These are phyloP conservation scores for Cymbidium sinense DNA, from an alignment of 106 monocot genomes.

Conservation along the genomic window DNA sequence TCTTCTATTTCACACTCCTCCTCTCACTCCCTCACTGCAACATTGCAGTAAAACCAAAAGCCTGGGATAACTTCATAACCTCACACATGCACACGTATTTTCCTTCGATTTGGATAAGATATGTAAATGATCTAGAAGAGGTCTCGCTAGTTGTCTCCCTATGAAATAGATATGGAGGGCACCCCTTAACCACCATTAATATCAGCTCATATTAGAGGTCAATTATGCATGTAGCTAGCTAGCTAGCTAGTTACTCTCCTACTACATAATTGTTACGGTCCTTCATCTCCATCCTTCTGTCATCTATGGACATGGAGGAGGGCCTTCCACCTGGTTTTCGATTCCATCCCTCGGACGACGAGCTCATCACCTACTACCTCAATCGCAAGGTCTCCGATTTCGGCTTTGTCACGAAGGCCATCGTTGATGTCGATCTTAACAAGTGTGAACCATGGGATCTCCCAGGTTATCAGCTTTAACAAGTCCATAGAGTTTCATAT, in stretches of 20 bases:
- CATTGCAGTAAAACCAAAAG: background rate
- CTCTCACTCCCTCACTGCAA: background rate
- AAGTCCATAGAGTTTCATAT: background rate
- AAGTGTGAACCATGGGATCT: constrained; percentile 85
- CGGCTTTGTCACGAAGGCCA: constrained; percentile 41
- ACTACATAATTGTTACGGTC: background rate
- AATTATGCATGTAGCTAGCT: background rate
- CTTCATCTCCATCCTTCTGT: background rate
- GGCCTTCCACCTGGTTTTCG: constrained; percentile 67
- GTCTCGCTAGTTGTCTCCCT: background rate
- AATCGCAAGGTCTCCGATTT: constrained; percentile 44
- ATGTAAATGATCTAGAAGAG: background rate
- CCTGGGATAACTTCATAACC: background rate
- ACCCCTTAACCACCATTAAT: background rate
- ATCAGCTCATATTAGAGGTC: background rate
- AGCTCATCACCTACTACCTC: constrained; percentile 79
- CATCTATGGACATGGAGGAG: constrained; percentile 27
- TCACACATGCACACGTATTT: background rate
- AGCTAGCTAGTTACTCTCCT: no score
- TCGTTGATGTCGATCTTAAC: constrained; percentile 70
- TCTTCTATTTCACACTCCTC: background rate
- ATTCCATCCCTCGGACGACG: constrained; percentile 73
- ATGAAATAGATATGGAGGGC: background rate
- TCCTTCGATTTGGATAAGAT: background rate
- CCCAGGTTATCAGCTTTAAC: constrained; percentile 30